Base-by-base conservation (phyloP, 352 stramenopile genomes). In the Elongisporangium senticosum region DNA sequence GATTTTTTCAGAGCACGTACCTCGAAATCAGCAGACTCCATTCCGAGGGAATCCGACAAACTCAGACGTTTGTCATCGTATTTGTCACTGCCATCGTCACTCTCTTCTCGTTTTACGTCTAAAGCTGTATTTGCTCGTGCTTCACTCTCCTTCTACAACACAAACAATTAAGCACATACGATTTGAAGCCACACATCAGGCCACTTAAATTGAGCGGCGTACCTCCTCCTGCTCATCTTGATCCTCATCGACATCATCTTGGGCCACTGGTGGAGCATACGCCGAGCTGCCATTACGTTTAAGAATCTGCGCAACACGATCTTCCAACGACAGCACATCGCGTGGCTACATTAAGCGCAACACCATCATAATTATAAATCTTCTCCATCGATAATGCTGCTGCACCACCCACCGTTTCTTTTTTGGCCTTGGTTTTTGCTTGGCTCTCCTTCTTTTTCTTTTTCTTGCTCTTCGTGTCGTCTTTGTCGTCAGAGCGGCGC, bases 21-120 rank as follows among this genome's bases (percentile, higher is more conserved):
- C 68, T 90, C 79, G 66, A 93, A 95, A 64, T 95, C 85, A 15
- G 81, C 78, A 1, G 81, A 90, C 37, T 77, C 72, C 59, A 95
- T 75, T 3, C 81, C 83, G 1, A 93, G 69, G 0, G 85, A 95
- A 52, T 95, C 85, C 0, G 78, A 91, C 17, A 76, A 58, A 54
- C 73, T 83, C 8, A 74, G 74, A 2, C 62, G 63, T 43, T 71
- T 72, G 0, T n/a, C 49, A 49, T 66, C 57, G 53, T 60, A 54
- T 3, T 56, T 50, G 13, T 65, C 56, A n/a, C 55, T 54, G 40
- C 59, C 23, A 4, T 49, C 52, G n/a, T 58, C 49, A 20, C 39
- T 58, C 17, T 28, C 7, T 13, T 49, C 37, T 5, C 14, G 39
- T 47, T 22, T 23, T 39, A 49, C 50, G 19, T 49, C 56, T 33